These are phyloP conservation scores for Eimeria brunetti DNA, from an alignment of 169 alveolate genomes.

Conservation along the genomic window DNA sequence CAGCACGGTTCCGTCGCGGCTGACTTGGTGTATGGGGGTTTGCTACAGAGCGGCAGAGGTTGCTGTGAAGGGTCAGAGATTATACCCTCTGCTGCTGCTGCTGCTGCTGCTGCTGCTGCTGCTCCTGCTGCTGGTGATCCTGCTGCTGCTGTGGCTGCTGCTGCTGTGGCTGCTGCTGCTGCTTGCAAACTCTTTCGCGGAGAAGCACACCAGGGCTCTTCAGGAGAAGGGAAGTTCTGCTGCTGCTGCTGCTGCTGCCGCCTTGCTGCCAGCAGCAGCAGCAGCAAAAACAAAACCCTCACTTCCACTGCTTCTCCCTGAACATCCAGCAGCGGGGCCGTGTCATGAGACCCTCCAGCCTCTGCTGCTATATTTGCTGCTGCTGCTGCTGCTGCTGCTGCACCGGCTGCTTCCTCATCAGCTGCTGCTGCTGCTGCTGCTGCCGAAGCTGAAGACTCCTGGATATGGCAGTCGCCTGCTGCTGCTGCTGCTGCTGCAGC, in stretches of 20 bases:
- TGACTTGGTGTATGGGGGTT: not conserved
- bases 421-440: slow-evolving; percentile 30
- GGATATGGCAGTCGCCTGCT: not conserved
- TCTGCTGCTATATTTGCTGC: not conserved
- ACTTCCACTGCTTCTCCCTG: slow-evolving; percentile 22
- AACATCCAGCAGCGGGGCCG: not conserved
- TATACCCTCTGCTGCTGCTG: too few species aligned
- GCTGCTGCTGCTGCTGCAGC: slow-evolving; percentile 38
- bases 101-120: too few species aligned
- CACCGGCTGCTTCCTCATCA: not conserved
- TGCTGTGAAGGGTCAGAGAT: too few species aligned
- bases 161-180: slow-evolving; percentile 12
- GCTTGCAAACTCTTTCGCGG: not conserved
- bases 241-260: slow-evolving; percentile 58
- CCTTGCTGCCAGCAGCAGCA: slow-evolving; percentile 32
- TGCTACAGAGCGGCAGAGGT: not conserved
- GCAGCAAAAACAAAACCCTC: slow-evolving; percentile 14
- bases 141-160: too few species aligned
- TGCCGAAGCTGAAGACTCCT: not conserved
- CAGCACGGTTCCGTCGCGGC: not conserved
- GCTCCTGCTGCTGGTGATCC: too few species aligned
- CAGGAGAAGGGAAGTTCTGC: not conserved
- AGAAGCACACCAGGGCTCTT: not conserved
- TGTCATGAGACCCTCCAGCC: not conserved
- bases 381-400: not conserved